Evolutionary conservation across 2,329 filamentous ascomycete genomes (phyloP).

Genomic region (Diaporthe humulicola): DNA sequence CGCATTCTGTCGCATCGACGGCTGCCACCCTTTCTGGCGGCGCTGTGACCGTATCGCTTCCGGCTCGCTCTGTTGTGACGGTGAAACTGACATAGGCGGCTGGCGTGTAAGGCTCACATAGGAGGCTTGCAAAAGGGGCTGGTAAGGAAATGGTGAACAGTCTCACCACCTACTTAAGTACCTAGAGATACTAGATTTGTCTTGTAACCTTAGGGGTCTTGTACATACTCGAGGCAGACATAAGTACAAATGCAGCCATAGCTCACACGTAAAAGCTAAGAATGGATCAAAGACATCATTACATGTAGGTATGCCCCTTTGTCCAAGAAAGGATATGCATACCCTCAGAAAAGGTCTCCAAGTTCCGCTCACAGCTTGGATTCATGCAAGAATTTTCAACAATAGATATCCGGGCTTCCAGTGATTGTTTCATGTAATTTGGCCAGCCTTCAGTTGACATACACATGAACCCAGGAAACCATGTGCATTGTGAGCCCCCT

Average conservation of each 20-base stretch:
- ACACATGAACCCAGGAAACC: too few species aligned
- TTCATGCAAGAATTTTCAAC: background rate
- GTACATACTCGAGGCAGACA: background rate
- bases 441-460: too few species aligned
- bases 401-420: too few species aligned
- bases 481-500: too few species aligned
- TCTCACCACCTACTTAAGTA: too few species aligned
- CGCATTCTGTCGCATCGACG: slow-evolving; percentile 43
- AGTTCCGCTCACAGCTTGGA: background rate
- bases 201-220: background rate
- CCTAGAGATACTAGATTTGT: too few species aligned
- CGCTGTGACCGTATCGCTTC: slow-evolving; percentile 43
- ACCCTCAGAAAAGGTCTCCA: fast-evolving
- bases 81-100: slow-evolving; percentile 41
- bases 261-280: too few species aligned
- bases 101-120: background rate
- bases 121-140: background rate
- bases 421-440: too few species aligned
- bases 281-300: background rate
- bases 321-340: too few species aligned
- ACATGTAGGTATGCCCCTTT: too few species aligned
- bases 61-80: slow-evolving; percentile 44
- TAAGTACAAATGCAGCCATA: background rate
- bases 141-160: background rate
- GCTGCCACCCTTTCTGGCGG: slow-evolving; percentile 39